Base-by-base conservation (phyloP, 345 rosid species). In the Atalantia buxifolia region DNA sequence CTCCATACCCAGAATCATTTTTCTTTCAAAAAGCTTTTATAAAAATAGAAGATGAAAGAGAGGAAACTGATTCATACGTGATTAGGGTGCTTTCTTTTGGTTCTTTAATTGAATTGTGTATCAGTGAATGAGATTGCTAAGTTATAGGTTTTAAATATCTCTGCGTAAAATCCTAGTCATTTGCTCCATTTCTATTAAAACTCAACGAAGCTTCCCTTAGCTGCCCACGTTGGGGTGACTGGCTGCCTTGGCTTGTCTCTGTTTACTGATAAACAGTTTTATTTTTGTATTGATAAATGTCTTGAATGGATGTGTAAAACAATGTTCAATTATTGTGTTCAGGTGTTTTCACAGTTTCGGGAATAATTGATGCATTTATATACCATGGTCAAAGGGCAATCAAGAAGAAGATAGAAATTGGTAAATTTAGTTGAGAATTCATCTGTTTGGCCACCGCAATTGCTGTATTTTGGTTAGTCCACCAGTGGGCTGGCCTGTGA, bases 331-430 rank as follows among this genome's bases (percentile, higher is more conserved):
- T 74, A 72, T 35, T 72, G 53, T 72, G 28, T 35, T 72, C 89
- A 94, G 98, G 98, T 72, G 90, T 96, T 75, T 96, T 94, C 84
- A 90, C 98, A 2, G 97, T 96, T 40, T 94, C 98, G 8, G 97
- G 95, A 73, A 94, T 96, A 83, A 72, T 96, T 73, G 99, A 94
- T 83, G 83, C 99, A 67, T 92, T 96, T 71, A 50, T 94, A 76
- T 94, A 92, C 78, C 97, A 96, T 82, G 97, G 98, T 78, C 98
- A 96, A 77, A 94, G 66, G 85, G 97, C 95, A 80, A 96, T 96
- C 81, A 94, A 91, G 89, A 96, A 96, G 92, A 95, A 95, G 89
- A 93, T 93, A 87, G 99, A 93, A 81, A 84, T 93, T 9, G 99
- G 98, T 72, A 93, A 94, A 85, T 89, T 88, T 66, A 96, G 89